These are phyloP conservation scores for Mycena sp. DNA, from an alignment of 1,284 basidiomycete genomes.

Conservation along the genomic window DNA sequence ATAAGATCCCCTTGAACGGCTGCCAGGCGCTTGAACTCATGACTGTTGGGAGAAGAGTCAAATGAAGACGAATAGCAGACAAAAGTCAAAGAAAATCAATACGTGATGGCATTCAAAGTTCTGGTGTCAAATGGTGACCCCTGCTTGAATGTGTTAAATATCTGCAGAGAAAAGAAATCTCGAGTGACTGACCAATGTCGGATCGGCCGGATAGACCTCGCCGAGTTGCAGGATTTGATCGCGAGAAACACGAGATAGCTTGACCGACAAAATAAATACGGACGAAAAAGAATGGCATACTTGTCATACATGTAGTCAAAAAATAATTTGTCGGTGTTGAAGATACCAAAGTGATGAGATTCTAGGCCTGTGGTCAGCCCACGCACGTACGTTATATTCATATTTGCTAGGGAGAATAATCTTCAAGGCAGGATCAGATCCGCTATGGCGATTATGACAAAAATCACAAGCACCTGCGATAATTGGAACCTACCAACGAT, in stretches of 20 bases:
- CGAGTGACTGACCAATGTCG: conserved; percentile 28
- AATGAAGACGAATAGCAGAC: not conserved
- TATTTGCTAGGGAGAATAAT: conserved; percentile 2
- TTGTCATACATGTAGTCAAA: conserved; percentile 31
- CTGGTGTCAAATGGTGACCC: conserved; percentile 49
- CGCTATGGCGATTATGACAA: conserved; percentile 39
- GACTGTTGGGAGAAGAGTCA: conserved; percentile 24
- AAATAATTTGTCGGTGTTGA: conserved; percentile 34
- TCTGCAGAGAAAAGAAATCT: not conserved
- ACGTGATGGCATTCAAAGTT: conserved; percentile 38
- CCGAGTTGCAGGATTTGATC: conserved; percentile 32
- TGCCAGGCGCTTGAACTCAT: conserved; percentile 46
- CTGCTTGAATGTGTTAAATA: conserved; percentile 9
- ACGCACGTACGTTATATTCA: conserved; percentile 3
- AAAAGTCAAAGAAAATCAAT: too few species aligned
- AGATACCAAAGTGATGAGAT: conserved; percentile 19
- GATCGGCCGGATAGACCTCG: conserved; percentile 38
- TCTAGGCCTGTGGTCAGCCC: not conserved
- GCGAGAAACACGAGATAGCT: conserved; percentile 32
- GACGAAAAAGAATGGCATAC: conserved; percentile 19
- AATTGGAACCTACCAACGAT: conserved; percentile 41
- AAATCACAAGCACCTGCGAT: conserved; percentile 47
- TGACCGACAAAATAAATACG: not conserved
- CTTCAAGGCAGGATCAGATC: not conserved
- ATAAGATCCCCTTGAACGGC: conserved; percentile 44